Percentiles rank a stretch among this genome's conserved stretches.
These are phyloP conservation scores for Berkeleyomyces rouxiae DNA, from an alignment of 2,329 filamentous ascomycete species.

Conservation along the genomic window DNA sequence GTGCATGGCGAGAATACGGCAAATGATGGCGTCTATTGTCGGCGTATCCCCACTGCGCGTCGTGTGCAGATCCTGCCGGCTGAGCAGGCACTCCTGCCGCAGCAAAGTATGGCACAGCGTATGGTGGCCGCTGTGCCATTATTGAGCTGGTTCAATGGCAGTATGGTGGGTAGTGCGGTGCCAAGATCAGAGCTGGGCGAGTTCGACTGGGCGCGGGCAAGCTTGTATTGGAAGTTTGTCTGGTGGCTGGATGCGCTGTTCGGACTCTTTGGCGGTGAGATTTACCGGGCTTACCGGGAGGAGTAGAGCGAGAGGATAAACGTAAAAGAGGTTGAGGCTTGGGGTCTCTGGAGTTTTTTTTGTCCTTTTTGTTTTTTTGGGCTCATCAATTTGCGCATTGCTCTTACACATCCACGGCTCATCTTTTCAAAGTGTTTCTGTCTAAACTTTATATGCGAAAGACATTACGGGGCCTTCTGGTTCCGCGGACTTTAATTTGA, in stretches of 20 bases:
- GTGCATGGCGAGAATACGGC: background rate
- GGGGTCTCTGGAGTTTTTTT: background rate
- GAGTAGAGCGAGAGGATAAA: conserved; percentile 25
- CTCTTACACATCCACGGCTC: no score
- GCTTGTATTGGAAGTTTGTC: conserved; percentile 50
- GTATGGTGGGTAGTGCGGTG: conserved; percentile 59
- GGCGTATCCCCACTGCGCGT: conserved; percentile 49
- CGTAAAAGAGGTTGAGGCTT: background rate
- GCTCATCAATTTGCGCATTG: background rate
- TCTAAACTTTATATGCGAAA: background rate
- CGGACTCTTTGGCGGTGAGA: conserved; percentile 41
- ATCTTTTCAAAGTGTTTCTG: background rate
- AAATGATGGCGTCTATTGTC: conserved; percentile 28
- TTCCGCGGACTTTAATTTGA: no score
- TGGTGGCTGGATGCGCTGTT: conserved; percentile 45
- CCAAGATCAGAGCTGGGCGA: conserved; percentile 55
- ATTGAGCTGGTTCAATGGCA: conserved; percentile 53
- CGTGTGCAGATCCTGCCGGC: conserved; percentile 49
- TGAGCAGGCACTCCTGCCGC: conserved; percentile 53
- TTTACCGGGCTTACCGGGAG: conserved; percentile 40
- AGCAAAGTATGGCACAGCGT: conserved; percentile 47
- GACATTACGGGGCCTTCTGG: background rate
- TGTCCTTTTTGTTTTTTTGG: background rate
- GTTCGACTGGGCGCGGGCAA: conserved; percentile 58
- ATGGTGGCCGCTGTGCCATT: conserved; percentile 50